Evolutionary conservation across 192 early-diverging fungal genomes (phyloP).

Genomic region (Podila horticola): DNA sequence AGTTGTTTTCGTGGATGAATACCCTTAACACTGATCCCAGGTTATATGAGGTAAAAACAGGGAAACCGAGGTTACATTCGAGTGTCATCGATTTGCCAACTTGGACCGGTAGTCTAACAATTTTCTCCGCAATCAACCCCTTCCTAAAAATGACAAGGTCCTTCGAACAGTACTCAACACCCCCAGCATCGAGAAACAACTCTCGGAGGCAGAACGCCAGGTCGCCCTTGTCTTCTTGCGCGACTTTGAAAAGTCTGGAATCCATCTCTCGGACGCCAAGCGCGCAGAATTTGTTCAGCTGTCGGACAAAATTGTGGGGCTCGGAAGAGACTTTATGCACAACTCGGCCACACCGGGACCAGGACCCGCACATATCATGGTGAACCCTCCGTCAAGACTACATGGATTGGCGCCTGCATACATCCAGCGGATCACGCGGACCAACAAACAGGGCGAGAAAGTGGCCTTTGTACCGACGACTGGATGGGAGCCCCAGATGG

Average conservation of each 20-base stretch:
- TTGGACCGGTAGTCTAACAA: no score
- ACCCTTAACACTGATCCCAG: slow-evolving; percentile 91
- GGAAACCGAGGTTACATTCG: not conserved
- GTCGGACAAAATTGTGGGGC: slow-evolving; percentile 82
- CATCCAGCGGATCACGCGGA: slow-evolving; percentile 36
- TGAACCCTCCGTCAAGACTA: slow-evolving; percentile 49
- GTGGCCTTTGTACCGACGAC: slow-evolving; percentile 68
- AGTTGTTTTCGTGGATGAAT: slow-evolving; percentile 88
- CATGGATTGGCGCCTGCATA: slow-evolving; percentile 51
- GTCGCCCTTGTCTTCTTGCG: slow-evolving; percentile 84
- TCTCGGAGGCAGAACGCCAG: slow-evolving; percentile 75
- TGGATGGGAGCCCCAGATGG: slow-evolving; percentile 65
- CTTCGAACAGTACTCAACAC: slow-evolving; percentile 75
- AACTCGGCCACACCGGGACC: slow-evolving; percentile 39
- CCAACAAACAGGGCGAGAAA: slow-evolving; percentile 43
- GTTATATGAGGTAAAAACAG: slow-evolving; percentile 73
- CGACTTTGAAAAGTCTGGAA: slow-evolving; percentile 97
- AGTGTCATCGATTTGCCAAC: not conserved
- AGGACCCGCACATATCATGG: slow-evolving; percentile 47
- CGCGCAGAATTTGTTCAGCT: slow-evolving; percentile 83
- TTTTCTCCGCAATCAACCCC: no score
- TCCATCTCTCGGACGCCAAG: slow-evolving; percentile 77
- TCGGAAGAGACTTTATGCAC: slow-evolving; percentile 80
- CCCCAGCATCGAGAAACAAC: slow-evolving; percentile 57
- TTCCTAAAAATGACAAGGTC: slow-evolving; percentile 51